phyloP scores from a whole-genome alignment of 2,329 filamentous ascomycete genomes.

The Aspergillus sp. region DNA sequence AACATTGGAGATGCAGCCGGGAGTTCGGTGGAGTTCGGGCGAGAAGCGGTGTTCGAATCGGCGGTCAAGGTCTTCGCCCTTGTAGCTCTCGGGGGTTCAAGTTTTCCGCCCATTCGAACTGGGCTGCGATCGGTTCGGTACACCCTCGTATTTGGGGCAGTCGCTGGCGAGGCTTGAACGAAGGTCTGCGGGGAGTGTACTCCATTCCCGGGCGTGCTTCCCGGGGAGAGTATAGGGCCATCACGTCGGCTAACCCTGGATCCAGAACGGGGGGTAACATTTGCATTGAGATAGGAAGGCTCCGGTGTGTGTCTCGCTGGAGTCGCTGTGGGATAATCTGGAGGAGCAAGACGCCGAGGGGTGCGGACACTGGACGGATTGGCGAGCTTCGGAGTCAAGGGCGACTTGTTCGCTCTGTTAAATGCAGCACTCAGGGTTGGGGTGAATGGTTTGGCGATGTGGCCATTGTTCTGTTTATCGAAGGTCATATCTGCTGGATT shows the following conservation, averaged over 20 bases:
- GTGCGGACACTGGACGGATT: slow-evolving; percentile 32
- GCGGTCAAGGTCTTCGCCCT: slow-evolving; percentile 40
- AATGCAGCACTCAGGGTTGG: slow-evolving; percentile 67
- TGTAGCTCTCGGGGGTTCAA: slow-evolving; percentile 31
- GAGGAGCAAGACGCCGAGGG: slow-evolving; percentile 33
- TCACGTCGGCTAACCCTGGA: slow-evolving; percentile 70
- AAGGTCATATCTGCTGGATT: slow-evolving; percentile 47
- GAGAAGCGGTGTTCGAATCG: slow-evolving; percentile 35
- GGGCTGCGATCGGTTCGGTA: slow-evolving; percentile 38
- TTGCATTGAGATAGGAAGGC: slow-evolving; percentile 60
- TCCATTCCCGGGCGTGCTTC: slow-evolving; percentile 43
- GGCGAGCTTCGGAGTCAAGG: slow-evolving; percentile 61
- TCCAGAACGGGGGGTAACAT: slow-evolving; percentile 77
- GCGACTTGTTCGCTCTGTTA: slow-evolving; percentile 55
- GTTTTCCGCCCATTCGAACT: slow-evolving; percentile 28
- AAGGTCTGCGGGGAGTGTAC: slow-evolving; percentile 29
- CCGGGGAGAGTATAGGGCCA: slow-evolving; percentile 67
- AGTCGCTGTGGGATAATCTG: slow-evolving; percentile 35
- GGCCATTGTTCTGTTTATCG: slow-evolving; percentile 54
- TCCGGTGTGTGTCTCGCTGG: slow-evolving; percentile 50
- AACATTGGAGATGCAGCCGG: slow-evolving; percentile 63
- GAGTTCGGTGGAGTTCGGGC: slow-evolving; percentile 35
- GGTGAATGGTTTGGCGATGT: slow-evolving; percentile 60
- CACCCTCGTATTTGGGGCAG: slow-evolving; percentile 20
- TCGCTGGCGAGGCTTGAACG: slow-evolving; percentile 27